Base-by-base conservation (phyloP, 768 basidiomycete species). In the Tylopilus cervinicoccineus region DNA sequence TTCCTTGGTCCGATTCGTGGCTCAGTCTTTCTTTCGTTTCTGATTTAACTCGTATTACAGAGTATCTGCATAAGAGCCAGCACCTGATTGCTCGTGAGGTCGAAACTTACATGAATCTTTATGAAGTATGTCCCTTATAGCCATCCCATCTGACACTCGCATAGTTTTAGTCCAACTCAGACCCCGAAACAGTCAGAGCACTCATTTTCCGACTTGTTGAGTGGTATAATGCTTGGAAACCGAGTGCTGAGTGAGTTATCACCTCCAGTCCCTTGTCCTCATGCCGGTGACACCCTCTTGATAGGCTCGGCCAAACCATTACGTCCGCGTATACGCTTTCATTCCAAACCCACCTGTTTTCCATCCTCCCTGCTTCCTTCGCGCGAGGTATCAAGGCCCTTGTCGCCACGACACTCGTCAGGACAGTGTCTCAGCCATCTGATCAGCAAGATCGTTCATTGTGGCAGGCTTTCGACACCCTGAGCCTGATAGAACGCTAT, bases 401-500 rank as follows among this genome's bases (percentile, higher is more conserved):
- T 10, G 78, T 85, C 49, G 72, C 78, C 1, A 71, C 76, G 1
- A 83, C 84, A 0, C 75, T 88, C 38, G 52, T 48, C 33, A 59
- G 41, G 55, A 63, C 48, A 36, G 45, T 52, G 23, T 60, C 58
- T 9, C 50, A 41, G 23, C 56, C 63, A 1, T 54, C 62, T 7
- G 62, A 65, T 16, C 64, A 69, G 2, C 66, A 58, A 23, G 68
- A 74, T 31, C 47, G 57, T 11, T 23, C 59, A 14, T 61, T 85
- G 28, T 83, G 86, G 83, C 67, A 70, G 17, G 69, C 80, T 2
- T 82, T 89, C 51, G 86, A 86, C 47, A 69, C 70, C 1, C 77
- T 95, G 0, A 88, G 88, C 5, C 71, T 95, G 9, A 73, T 88
- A 23, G 87, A 90, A 52, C 83, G 90, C 24, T 92, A 87, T 60